phyloP scores from a whole-genome alignment of 2,329 filamentous ascomycete species.

The Microsporum canis region DNA sequence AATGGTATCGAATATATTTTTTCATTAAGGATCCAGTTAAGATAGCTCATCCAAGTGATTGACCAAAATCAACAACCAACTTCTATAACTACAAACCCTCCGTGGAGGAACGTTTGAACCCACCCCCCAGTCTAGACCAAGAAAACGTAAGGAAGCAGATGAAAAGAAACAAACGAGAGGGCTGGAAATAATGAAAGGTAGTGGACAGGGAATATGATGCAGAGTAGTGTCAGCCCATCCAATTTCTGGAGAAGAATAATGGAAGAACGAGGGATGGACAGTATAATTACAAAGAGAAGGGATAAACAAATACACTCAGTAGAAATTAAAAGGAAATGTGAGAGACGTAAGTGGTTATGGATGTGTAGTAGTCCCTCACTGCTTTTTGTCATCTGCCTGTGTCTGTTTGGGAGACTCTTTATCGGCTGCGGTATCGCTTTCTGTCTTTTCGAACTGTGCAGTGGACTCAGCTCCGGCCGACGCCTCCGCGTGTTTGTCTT shows the following conservation, averaged over 20 bases:
- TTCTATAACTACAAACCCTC: background rate
- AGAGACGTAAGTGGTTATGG: too few relatives aligned
- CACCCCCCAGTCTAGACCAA: constrained; percentile 1
- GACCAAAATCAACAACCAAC: background rate
- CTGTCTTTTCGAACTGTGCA: constrained; percentile 11
- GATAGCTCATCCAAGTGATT: background rate
- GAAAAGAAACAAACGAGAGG: background rate
- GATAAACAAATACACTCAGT: background rate
- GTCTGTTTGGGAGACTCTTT: constrained; percentile 14
- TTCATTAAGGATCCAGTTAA: background rate
- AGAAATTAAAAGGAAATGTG: background rate
- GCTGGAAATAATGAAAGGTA: background rate
- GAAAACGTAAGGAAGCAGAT: background rate
- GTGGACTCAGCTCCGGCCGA: constrained; percentile 46
- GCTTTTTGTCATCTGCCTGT: constrained; percentile 21
- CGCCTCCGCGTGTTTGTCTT: constrained; percentile 38
- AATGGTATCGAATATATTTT: background rate
- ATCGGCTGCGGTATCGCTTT: constrained; percentile 32
- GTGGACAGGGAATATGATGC: background rate
- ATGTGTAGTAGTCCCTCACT: background rate
- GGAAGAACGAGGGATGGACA: background rate
- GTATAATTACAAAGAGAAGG: background rate
- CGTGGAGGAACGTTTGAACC: background rate
- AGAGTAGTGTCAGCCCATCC: background rate
- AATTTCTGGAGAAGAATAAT: background rate